Evolutionary conservation across 2,329 filamentous ascomycete genomes (phyloP).

Genomic region (Albifimbria verrucaria): DNA sequence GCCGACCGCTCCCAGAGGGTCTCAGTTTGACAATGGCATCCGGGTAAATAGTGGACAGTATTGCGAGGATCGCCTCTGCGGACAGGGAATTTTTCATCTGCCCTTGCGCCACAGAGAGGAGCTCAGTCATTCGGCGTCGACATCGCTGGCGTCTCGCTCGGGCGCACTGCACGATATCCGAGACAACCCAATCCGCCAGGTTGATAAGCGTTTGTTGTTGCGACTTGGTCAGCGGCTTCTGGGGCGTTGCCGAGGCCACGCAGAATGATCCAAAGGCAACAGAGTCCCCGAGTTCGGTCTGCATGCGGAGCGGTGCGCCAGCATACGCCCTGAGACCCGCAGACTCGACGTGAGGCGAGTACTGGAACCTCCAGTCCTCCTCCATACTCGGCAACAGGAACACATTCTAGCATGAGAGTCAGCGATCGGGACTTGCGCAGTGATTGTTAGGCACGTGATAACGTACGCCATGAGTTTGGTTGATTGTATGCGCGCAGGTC

Average conservation of each 20-base stretch:
- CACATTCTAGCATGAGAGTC: conserved; percentile 21
- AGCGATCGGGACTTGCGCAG: background rate
- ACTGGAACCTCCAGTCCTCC: conserved; percentile 39
- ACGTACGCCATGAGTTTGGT: conserved; percentile 25
- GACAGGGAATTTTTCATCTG: conserved; percentile 14
- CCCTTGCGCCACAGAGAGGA: conserved; percentile 22
- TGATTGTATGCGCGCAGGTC: conserved; percentile 41
- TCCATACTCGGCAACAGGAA: conserved; percentile 38
- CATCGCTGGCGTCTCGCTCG: conserved; percentile 34
- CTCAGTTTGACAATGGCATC: conserved; percentile 25
- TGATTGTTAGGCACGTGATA: background rate
- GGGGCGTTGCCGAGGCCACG: conserved; percentile 33
- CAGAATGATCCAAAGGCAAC: conserved; percentile 39
- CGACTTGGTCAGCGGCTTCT: conserved; percentile 24
- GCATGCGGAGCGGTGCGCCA: conserved; percentile 35
- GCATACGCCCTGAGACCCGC: conserved; percentile 39
- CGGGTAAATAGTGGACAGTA: conserved; percentile 30
- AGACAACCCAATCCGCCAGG: conserved; percentile 29
- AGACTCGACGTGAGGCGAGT: conserved; percentile 34
- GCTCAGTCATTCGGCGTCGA: conserved; percentile 32
- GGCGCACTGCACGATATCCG: conserved; percentile 36
- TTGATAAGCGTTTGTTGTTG: conserved; percentile 22
- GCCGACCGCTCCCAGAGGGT: conserved; percentile 14
- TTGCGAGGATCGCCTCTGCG: conserved; percentile 20
- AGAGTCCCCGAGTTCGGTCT: conserved; percentile 34